Conservation (phyloP, 345 rosid genomes). For the Camelina hispida region DNA sequence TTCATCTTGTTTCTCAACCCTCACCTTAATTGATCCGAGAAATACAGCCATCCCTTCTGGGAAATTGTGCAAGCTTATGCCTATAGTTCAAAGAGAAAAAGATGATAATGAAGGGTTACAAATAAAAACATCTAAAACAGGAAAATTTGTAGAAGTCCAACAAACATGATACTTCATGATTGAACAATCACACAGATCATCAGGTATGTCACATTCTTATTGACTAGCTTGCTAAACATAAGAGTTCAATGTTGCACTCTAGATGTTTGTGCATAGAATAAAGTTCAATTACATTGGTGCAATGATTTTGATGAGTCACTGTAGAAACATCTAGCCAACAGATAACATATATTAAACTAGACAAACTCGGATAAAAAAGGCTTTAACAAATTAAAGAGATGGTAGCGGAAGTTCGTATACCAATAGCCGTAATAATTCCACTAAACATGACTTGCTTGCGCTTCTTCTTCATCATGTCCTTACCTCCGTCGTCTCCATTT, state of each 20-base stretch:
- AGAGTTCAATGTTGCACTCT: background rate
- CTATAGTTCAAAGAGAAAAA: conserved; percentile 49
- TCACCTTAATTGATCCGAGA: conserved; percentile 96
- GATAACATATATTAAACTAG: conserved; percentile 9
- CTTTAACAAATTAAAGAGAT: background rate
- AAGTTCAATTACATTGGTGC: conserved; percentile 21
- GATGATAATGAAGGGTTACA: conserved; percentile 11
- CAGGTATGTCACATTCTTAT: background rate
- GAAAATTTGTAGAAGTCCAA: background rate
- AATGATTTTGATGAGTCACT: conserved; percentile 20
- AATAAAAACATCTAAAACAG: background rate
- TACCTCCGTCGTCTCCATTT: conserved; percentile 71
- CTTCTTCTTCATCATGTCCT: conserved; percentile 87
- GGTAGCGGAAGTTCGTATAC: conserved; percentile 47
- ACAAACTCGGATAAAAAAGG: background rate
- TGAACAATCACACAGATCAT: conserved; percentile 14
- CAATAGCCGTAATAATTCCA: conserved; percentile 92
- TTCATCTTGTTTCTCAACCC: conserved; percentile 6
- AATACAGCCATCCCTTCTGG: conserved; percentile 99
- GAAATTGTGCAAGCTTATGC: conserved; percentile 98
- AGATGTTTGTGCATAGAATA: background rate
- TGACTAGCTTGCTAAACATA: conserved; percentile 20
- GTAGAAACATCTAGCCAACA: conserved; percentile 24
- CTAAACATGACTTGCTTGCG: conserved; percentile 90
- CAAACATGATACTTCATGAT: background rate